Conservation (phyloP, 257 asterid genomes). For the Fraxinus cuspidata region DNA sequence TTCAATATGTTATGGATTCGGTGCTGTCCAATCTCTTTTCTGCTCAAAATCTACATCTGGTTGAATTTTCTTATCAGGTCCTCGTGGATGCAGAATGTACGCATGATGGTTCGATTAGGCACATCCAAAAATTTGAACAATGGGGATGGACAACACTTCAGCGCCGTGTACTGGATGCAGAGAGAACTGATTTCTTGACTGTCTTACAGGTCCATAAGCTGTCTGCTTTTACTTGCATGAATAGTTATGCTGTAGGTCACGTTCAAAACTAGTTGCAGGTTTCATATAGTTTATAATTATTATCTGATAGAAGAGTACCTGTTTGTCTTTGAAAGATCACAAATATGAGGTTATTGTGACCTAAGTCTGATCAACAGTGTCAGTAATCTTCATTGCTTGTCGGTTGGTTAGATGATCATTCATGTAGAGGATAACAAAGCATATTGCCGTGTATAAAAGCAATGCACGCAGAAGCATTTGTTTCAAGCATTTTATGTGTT, state of each 20-base stretch:
- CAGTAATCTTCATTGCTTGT: not conserved
- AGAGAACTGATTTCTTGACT: constrained; percentile 74
- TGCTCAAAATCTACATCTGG: constrained; percentile 26
- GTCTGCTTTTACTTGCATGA: constrained; percentile 19
- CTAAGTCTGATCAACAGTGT: not conserved
- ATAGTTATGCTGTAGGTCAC: constrained; percentile 5
- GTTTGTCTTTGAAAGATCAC: constrained; percentile 3
- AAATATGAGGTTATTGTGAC: constrained; percentile 3
- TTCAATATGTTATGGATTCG: not conserved
- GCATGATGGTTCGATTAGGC: constrained; percentile 89
- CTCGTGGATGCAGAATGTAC: constrained; percentile 99
- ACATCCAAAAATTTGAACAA: constrained; percentile 88
- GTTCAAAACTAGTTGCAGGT: not conserved
- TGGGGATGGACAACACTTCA: constrained; percentile 98
- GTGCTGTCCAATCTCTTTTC: constrained; percentile 5
- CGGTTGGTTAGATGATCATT: not conserved
- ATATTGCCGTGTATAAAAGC: not conserved
- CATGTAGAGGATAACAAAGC: not conserved
- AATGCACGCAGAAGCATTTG: not conserved
- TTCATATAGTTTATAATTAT: constrained; percentile 6
- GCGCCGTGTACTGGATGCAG: constrained; percentile 90
- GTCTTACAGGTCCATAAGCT: constrained; percentile 63
- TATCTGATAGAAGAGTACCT: constrained; percentile 1
- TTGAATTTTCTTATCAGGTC: constrained; percentile 54
- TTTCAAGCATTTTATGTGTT: not conserved